phyloP scores from a whole-genome alignment of 768 basidiomycete genomes.

The Chiua virens region DNA sequence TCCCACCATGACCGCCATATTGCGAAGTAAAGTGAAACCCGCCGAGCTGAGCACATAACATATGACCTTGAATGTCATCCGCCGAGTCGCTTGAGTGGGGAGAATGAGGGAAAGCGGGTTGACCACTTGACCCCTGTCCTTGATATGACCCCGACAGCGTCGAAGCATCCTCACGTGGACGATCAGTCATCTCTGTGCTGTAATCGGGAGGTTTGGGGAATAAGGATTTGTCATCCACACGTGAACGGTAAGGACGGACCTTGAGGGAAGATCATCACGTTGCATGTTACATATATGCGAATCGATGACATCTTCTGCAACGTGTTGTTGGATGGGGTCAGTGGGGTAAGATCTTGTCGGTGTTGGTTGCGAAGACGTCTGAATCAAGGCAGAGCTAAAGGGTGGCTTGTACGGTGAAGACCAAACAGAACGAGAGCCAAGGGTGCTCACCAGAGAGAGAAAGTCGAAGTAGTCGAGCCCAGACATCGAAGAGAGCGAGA shows the following conservation, averaged over 20 bases:
- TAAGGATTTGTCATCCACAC: constrained; percentile 17
- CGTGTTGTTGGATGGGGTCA: constrained; percentile 27
- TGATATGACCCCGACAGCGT: constrained; percentile 21
- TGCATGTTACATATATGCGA: constrained; percentile 23
- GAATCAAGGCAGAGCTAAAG: constrained; percentile 28
- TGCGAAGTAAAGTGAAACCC: constrained; percentile 26
- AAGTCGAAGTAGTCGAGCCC: constrained; percentile 28
- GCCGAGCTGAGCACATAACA: constrained; percentile 23
- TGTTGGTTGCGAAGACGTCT: constrained; percentile 23
- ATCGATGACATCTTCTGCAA: constrained; percentile 31
- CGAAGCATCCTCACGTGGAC: constrained; percentile 21
- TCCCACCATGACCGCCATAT: constrained; percentile 10
- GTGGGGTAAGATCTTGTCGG: constrained; percentile 27
- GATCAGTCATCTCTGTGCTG: constrained; percentile 19
- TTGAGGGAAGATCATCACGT: constrained; percentile 36
- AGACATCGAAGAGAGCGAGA: constrained; percentile 15
- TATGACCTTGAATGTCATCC: constrained; percentile 27
- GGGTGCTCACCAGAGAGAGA: constrained; percentile 23
- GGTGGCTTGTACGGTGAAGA: constrained; percentile 2
- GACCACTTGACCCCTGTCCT: constrained; percentile 16
- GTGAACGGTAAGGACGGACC: constrained; percentile 30
- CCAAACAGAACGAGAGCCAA: neutral
- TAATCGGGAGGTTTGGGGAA: constrained; percentile 17
- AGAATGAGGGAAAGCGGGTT: constrained; percentile 6
- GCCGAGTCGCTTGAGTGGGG: constrained; percentile 11